Base-by-base conservation (phyloP, 2,329 filamentous ascomycete genomes). In the Clarireedia hainanense region DNA sequence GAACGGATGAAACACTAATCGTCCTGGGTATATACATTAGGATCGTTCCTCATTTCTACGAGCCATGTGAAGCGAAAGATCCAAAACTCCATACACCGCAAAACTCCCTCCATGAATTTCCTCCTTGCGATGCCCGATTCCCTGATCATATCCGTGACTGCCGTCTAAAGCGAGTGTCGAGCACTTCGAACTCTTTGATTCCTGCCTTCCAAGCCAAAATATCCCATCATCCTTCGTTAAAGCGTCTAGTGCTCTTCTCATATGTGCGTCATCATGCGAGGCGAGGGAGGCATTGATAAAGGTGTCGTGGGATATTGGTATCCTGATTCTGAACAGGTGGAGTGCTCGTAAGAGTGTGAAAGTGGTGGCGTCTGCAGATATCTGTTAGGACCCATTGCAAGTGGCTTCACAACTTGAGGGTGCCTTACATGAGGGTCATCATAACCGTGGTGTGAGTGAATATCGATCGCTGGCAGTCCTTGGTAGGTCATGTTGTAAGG, bases 361-460 rank as follows among this genome's bases (percentile, higher is more conserved):
- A 90, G 80, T 68, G 87, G 84, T 73, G 87, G 87, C 71, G 87
- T 90, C 87, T 91, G 74, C 27, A 53, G 26, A 52, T 57, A 53
- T 42, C 42, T 56, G 55, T 65, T 58, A 65, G 61, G 50, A 34
- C 58, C 40, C 47, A 53, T 42, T 58, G 17, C 40, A 48, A 49
- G 50, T 48, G 55, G 34, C 46, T 50, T 50, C 36, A 24, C 50
- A 53, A 53, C 50, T 56, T 48, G 51, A 57, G 54, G 75, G 70
- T 74, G 74, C 84, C 83, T 86, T 85, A 91, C 87, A 81, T 88
- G 85, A 78, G 85, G 81, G 72, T 81, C 80, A 69, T 86, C 81
- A 75, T 88, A 89, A 26, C 80, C 75, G 63, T 80, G 77, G 57
- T 76, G 74, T 57, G 76, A 73, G 68, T 78, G 77, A 64, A 86